phyloP scores from a whole-genome alignment of 768 basidiomycete species.

The Boletus pseudo-olivaceus region DNA sequence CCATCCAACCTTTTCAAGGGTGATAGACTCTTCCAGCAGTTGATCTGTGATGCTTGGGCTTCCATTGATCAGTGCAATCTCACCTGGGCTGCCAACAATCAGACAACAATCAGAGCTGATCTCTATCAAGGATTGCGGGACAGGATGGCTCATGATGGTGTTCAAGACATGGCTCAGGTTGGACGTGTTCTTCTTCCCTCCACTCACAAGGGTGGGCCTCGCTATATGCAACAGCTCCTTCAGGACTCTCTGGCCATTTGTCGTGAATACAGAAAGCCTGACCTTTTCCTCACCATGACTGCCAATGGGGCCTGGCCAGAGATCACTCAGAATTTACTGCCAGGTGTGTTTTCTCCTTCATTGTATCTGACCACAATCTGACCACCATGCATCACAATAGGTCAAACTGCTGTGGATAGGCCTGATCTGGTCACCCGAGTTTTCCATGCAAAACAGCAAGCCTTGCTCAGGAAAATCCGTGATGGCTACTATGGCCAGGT shows the following conservation, averaged over 20 bases:
- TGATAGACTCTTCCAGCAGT: conserved; percentile 43
- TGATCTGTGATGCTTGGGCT: conserved; percentile 45
- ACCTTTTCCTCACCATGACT: conserved; percentile 53
- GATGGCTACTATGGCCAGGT: conserved; percentile 39
- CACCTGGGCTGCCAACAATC: conserved; percentile 33
- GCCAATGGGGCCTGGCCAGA: conserved; percentile 51
- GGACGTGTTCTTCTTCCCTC: conserved; percentile 35
- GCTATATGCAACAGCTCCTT: conserved; percentile 9
- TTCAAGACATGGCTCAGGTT: conserved; percentile 18
- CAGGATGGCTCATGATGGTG: conserved; percentile 21
- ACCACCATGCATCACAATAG: background rate
- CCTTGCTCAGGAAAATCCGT: conserved; percentile 35
- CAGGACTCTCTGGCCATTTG: conserved; percentile 48
- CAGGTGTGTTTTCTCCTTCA: conserved; percentile 17
- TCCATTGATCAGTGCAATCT: conserved; percentile 40
- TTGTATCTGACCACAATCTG: background rate
- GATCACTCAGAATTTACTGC: conserved; percentile 35
- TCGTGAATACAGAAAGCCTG: conserved; percentile 33
- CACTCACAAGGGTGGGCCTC: conserved; percentile 23
- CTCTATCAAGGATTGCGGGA: conserved; percentile 36
- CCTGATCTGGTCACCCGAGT: conserved; percentile 47
- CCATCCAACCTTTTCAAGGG: conserved; percentile 32
- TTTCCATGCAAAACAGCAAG: conserved; percentile 42
- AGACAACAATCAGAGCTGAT: conserved; percentile 32
- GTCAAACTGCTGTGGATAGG: conserved; percentile 38